Evolutionary conservation across 805 yeast genomes (phyloP), one percentile per base, ranked within the genome.

Genomic region (Candida stauntonica): DNA sequence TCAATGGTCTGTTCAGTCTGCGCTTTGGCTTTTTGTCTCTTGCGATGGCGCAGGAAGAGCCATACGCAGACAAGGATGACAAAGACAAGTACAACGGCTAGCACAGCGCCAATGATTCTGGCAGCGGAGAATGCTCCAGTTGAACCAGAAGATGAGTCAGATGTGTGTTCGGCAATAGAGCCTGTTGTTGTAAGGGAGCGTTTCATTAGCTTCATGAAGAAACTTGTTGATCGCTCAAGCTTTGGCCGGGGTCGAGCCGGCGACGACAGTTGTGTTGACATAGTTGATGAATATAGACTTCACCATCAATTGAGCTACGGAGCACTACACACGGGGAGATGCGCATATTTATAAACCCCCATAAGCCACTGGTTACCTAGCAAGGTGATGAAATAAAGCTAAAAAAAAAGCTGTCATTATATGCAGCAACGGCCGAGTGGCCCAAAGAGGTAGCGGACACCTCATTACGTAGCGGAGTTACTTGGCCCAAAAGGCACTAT

Each of bases 201-300:
- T n/a, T n/a, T n/a, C n/a, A n/a, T n/a, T n/a, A n/a, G n/a, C n/a
- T n/a, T n/a, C 23, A 13, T 17, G 24, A 21, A 21, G 24, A 21
- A 11, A 21, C n/a, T n/a, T n/a, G n/a, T n/a, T n/a, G n/a, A n/a
- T n/a, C n/a, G n/a, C n/a, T n/a, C n/a, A n/a, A 20, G 15, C 38
- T 35, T 35, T 19, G 19, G 16, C 17, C 38, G 38, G 33, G 38
- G 38, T 35, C 38, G 38, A 32, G 38, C 21, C 12, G 33, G 33
- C 15, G 36, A 12, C 20, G 19, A 6, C 7, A 21, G 24, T 11
- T 21, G 24, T 21, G 24, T 21, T 11, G 11, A 21, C 24, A 21
- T 21, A 11, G 11, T 21, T 11, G 24, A 21, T 21, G 11, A 8
- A 21, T 21, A 11, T n/a, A n/a, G n/a, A n/a, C n/a, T n/a, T n/a